Base-by-base conservation (phyloP, 495 filamentous ascomycete genomes). In the Pseudevernia furfuracea region DNA sequence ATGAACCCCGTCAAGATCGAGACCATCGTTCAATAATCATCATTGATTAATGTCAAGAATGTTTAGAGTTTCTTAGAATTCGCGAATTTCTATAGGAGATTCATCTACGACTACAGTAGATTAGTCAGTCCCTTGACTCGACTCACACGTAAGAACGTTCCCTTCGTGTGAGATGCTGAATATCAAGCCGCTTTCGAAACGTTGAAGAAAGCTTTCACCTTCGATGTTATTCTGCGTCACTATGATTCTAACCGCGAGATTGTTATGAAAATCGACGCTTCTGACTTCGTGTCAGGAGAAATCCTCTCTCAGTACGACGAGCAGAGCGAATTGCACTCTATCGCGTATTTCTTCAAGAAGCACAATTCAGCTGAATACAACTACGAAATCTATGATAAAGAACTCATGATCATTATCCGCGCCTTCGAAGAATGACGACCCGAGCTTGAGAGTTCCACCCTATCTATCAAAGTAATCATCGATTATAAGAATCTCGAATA, bases 371-470 rank as follows among this genome's bases (percentile, higher is more conserved):
- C 69, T 1, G 71, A 78, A 61, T 25, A 38, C 0, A 77, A 77
- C 46, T 77, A 77, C 49, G 32, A 70, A n/a, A 74, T 76, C 21
- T 59, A 75, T 30, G 60, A 77, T 44, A 71, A 74, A 48, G 71
- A 72, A 58, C 44, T 75, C 6, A 48, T 76, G 10, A 67, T 61
- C 5, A 72, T 59, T 17, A 21, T 59, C n/a, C 37, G 57, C n/a
- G 7, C 9, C 17, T 39, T 59, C 6, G 37, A 59, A 28, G 9
- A 43, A 15, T 58, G n/a, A 69, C 61, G 72, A 58, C 61, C 59
- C 17, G 65, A 75, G 19, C 65, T 74, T 4, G n/a, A 57, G 68
- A 61, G 59, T 68, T 1, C 10, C 28, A 4, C 0, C 12, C 1
- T n/a, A 21, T 4, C 21, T 37, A 4, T 66, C 11, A 21, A 57